Evolutionary conservation across 2,329 filamentous ascomycete genomes (phyloP).

Genomic region (Lachnellula cervina): DNA sequence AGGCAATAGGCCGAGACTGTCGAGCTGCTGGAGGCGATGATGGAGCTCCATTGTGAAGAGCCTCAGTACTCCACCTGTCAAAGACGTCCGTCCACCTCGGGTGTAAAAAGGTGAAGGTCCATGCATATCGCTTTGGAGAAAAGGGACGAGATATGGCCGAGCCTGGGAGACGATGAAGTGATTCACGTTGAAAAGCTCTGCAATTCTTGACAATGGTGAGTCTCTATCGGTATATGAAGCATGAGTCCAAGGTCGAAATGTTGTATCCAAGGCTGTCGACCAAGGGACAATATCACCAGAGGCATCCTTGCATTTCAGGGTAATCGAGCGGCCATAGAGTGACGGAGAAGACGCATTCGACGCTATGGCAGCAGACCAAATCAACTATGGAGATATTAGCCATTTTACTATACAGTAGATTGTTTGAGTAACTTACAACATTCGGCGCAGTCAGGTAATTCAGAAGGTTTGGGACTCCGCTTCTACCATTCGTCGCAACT

Average conservation of each 20-base stretch:
- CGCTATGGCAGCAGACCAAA: constrained; percentile 55
- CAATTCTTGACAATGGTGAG: constrained; percentile 56
- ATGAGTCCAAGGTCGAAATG: constrained; percentile 52
- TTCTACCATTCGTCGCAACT: constrained; percentile 68
- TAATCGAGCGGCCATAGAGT: constrained; percentile 45
- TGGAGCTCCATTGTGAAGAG: constrained; percentile 72
- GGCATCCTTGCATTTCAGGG: constrained; percentile 59
- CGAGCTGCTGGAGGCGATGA: constrained; percentile 75
- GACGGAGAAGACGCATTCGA: constrained; percentile 48
- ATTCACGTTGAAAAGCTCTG: constrained; percentile 68
- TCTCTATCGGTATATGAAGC: constrained; percentile 50
- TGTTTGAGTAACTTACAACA: constrained; percentile 58
- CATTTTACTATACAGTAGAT: too few species aligned
- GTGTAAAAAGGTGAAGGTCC: constrained; percentile 60
- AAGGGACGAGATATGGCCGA: constrained; percentile 81
- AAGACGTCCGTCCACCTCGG: constrained; percentile 52
- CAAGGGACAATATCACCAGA: constrained; percentile 56
- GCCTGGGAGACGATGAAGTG: constrained; percentile 95
- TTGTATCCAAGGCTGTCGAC: constrained; percentile 44
- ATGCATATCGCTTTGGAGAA: constrained; percentile 76
- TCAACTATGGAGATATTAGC: constrained; percentile 39
- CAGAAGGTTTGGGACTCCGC: constrained; percentile 75
- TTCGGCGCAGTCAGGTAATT: constrained; percentile 94
- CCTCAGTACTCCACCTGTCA: constrained; percentile 56
- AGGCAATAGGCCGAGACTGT: constrained; percentile 70